Evolutionary conservation across 2,329 filamentous ascomycete genomes (phyloP), one percentile per base, ranked within the genome.

Genomic region (Fusarium torreyae): DNA sequence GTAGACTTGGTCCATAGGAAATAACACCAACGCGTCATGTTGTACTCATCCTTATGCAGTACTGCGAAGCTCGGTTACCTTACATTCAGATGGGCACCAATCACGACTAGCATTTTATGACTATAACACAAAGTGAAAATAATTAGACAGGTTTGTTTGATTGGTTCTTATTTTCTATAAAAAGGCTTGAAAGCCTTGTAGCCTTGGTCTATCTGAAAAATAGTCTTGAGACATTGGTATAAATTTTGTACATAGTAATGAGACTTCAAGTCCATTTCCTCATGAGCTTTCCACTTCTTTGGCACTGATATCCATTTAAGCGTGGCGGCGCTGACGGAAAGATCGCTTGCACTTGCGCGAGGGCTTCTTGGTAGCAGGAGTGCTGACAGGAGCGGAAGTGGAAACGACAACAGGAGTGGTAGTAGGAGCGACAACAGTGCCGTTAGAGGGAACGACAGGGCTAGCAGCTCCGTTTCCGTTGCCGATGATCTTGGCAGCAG

Each of bases 401-500:
- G 28, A 31, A 13, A 13, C 28, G 39, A 31, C 40, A 8, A 43
- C 22, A 11, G 60, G 45, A 13, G 59, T 18, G n/a, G 34, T 39
- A 36, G 38, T 7, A 18, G 49, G 26, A 28, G 46, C 6, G 3
- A 11, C 5, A 17, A 20, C 31, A 28, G 62, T 66, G 46, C 56
- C 55, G 17, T 48, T 63, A 15, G 44, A 46, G 20, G 65, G 65
- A 33, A 44, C 28, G 11, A 50, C 45, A 44, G 65, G 64, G 17
- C 48, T 68, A 6, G 24, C 28, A 2, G 36, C 20, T 10, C 22
- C 42, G 33, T 43, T 67, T 42, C 66, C 52, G 4, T 50, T 26
- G 2, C 44, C 44, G 4, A 70, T 38, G 13, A 74, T 74, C 70
- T 74, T 74, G 7, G 57, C 53, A 8, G 84, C 84, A 10, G 89